Conservation (phyloP, 306 rosid species). For the Acacia acuminata region DNA sequence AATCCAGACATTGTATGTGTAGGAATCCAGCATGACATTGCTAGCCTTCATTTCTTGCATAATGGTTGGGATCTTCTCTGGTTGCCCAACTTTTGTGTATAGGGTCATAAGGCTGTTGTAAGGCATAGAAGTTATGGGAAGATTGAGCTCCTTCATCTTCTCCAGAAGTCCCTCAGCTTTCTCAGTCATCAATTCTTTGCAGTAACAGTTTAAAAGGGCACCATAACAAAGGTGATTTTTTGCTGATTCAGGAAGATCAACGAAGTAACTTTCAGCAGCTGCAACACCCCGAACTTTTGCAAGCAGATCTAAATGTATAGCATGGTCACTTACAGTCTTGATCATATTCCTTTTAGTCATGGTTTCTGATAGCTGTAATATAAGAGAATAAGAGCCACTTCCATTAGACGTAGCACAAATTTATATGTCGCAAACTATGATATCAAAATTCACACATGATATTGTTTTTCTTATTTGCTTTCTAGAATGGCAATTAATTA, state of each 20-base stretch:
- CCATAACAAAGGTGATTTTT: conserved; percentile 86
- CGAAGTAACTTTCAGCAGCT: conserved; percentile 77
- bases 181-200: conserved; percentile 82
- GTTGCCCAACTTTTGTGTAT: conserved; percentile 58
- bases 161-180: conserved; percentile 81
- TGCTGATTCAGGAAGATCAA: conserved; percentile 70
- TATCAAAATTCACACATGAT: background rate
- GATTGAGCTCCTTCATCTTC: conserved; percentile 86
- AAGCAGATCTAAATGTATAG: conserved; percentile 83
- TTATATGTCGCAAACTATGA: background rate
- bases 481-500: background rate
- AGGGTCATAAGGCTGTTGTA: conserved; percentile 90
- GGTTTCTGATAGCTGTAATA: conserved; percentile 70
- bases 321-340: conserved; percentile 82
- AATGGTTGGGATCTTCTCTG: conserved; percentile 63
- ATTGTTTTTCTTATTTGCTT: background rate
- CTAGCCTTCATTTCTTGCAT: conserved; percentile 79
- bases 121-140: conserved; percentile 68
- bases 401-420: background rate
- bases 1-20: conserved; percentile 75
- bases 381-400: background rate
- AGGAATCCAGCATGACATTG: conserved; percentile 59
- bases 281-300: conserved; percentile 73
- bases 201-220: conserved; percentile 86
- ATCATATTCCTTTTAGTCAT: conserved; percentile 81